Evolutionary conservation across 768 basidiomycete genomes (phyloP).

Genomic region (Termitomyces sp.): DNA sequence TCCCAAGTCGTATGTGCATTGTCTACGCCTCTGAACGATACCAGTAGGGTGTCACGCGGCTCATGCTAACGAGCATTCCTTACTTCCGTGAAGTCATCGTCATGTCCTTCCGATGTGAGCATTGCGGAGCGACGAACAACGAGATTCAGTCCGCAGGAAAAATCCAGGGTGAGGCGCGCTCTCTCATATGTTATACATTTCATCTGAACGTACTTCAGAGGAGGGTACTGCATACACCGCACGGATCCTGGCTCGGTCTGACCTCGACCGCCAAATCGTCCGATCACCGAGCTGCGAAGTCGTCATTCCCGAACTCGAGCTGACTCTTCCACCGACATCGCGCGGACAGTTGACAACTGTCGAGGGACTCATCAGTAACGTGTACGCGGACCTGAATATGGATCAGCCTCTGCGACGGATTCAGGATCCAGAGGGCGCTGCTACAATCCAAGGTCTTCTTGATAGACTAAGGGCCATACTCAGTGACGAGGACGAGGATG

Average conservation of each 20-base stretch:
- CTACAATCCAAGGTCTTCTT: conserved; percentile 75
- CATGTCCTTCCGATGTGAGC: conserved; percentile 95
- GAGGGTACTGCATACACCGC: conserved; percentile 82
- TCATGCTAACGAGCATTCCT: conserved; percentile 91
- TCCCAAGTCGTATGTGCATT: neutral
- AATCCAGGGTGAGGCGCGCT: conserved; percentile 63
- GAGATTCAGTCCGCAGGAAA: conserved; percentile 89
- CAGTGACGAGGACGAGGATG: conserved; percentile 54
- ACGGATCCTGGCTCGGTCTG: conserved; percentile 64
- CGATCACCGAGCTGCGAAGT: conserved; percentile 83
- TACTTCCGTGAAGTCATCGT: conserved; percentile 94
- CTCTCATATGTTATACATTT: neutral
- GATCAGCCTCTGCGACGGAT: conserved; percentile 84
- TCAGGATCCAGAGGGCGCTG: conserved; percentile 68
- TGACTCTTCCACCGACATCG: conserved; percentile 81
- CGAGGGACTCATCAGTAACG: conserved; percentile 86
- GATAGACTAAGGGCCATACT: conserved; percentile 60
- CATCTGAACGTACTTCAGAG: conserved; percentile 39
- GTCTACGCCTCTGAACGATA: conserved; percentile 16
- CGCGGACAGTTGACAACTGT: conserved; percentile 96
- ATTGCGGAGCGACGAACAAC: conserved; percentile 87
- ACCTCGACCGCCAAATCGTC: conserved; percentile 92
- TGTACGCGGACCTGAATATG: conserved; percentile 70
- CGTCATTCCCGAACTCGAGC: conserved; percentile 79
- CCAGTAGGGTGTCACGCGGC: conserved; percentile 76